Base-by-base conservation (phyloP, 129 eudicot species). In the Lactuca saligna region DNA sequence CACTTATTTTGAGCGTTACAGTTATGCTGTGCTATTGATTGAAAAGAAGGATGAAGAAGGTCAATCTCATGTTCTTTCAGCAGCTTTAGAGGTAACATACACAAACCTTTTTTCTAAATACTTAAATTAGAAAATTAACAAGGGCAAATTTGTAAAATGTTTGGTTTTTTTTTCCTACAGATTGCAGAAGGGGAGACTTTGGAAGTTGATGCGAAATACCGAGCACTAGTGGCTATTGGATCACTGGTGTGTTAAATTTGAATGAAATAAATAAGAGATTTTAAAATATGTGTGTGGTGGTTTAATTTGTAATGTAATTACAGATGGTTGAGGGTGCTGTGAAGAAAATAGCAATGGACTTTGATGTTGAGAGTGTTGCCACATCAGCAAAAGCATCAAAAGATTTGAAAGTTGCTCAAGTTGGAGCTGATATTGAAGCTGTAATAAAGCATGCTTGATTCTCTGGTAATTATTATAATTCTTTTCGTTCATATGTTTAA, bases 1-100 rank as follows among this genome's bases (percentile, higher is more conserved):
- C 6, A 4, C 3, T 6, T 37, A 6, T 31, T 65, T n/a, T 8
- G 37, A 68, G 54, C 29, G 54, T 63, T 74, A 61, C 84, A 93
- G 99, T 57, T 93, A 82, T 78, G 88, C 97, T 72, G 97, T 93
- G 75, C 85, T 93, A 57, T 80, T 93, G 89, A 83, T 93, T 75
- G 95, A 87, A 75, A 89, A 87, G 74, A 87, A 84, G 82, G 97
- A 93, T 39, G 88, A 93, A 71, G 97, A 87, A 83, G 99, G 97
- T 32, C 99, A 93, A 78, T 85, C 93, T 64, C 99, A 93, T 72
- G 95, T 89, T 80, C 93, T 93, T 74, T 89, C 99, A 54, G 96
- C 99, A 41, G 97, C 97, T 61, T 80, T 93, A 60, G 93, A 85
- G 99, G 99, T 93, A 46, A 78, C 32, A 65, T 25, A 31, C 60